Conservation (phyloP, 208 protist genomes). For the Tritrichomonas foetus region DNA sequence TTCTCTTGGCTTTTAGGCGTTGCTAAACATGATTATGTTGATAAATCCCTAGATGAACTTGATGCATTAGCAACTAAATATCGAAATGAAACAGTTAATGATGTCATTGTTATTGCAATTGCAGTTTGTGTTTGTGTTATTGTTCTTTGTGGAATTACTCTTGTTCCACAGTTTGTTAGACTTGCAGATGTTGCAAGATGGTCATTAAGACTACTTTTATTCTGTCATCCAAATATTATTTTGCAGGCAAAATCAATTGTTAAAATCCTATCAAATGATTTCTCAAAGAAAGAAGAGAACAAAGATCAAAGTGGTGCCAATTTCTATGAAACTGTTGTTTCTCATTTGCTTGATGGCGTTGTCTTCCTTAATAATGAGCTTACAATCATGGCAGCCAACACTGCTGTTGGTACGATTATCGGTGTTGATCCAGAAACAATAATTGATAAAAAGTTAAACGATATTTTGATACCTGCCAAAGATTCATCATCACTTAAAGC, state of each 20-base stretch:
- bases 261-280: background rate
- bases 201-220: background rate
- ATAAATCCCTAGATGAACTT: background rate
- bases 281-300: background rate
- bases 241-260: background rate
- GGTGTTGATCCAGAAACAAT: background rate
- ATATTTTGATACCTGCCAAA: background rate
- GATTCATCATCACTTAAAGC: background rate
- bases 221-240: background rate
- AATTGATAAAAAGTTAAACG: background rate
- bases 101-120: background rate
- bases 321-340: constrained; percentile 28
- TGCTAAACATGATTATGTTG: background rate
- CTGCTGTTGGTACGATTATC: background rate
- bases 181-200: background rate
- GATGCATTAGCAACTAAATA: background rate
- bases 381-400: background rate
- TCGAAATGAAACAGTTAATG: background rate
- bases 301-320: no score
- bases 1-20: background rate
- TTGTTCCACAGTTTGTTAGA: background rate
- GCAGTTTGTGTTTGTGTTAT: background rate
- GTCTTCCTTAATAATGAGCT: background rate
- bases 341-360: background rate
- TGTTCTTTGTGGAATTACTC: no score